Percentiles rank a stretch among this genome's conserved stretches.
These are phyloP conservation scores for Murraya koenigii DNA, from an alignment of 345 rosid genomes.

Conservation along the genomic window DNA sequence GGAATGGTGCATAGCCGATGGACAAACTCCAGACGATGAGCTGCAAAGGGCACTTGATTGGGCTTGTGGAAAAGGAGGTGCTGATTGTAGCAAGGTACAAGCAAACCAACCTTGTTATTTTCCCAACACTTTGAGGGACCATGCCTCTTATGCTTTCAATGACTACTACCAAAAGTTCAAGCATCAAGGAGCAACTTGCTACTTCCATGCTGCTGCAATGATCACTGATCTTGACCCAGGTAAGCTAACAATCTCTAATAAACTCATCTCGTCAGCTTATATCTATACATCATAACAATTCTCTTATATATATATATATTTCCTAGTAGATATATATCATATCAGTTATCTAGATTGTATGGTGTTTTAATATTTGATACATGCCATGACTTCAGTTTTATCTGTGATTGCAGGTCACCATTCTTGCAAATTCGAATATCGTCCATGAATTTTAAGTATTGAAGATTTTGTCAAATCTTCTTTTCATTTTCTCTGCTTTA, in stretches of 20 bases:
- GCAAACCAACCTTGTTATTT: slow-evolving; percentile 40
- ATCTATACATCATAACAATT: too few relatives aligned
- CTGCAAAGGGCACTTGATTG: slow-evolving; percentile 52
- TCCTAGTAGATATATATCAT: too few relatives aligned
- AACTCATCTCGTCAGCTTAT: background rate
- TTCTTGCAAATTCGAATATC: slow-evolving; percentile 32
- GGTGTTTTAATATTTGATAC: too few relatives aligned
- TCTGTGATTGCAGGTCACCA: slow-evolving; percentile 27
- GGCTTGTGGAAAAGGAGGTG: slow-evolving; percentile 65
- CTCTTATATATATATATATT: too few relatives aligned
- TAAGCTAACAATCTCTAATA: slow-evolving; percentile 18
- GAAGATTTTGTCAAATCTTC: background rate
- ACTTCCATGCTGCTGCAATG: slow-evolving; percentile 60
- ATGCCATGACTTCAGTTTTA: background rate
- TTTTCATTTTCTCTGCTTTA: background rate
- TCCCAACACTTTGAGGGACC: slow-evolving; percentile 44
- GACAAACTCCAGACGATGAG: slow-evolving; percentile 53
- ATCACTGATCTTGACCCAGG: slow-evolving; percentile 60
- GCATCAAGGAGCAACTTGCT: slow-evolving; percentile 55
- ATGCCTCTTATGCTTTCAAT: slow-evolving; percentile 67
- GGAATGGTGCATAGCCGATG: slow-evolving; percentile 79
- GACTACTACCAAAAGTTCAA: slow-evolving; percentile 61
- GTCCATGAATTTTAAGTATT: background rate
- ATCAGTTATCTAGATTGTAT: too few relatives aligned
- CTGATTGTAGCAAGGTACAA: slow-evolving; percentile 46